These are phyloP conservation scores for Boletus vinaceobasis DNA, from an alignment of 768 basidiomycete species.

Conservation along the genomic window DNA sequence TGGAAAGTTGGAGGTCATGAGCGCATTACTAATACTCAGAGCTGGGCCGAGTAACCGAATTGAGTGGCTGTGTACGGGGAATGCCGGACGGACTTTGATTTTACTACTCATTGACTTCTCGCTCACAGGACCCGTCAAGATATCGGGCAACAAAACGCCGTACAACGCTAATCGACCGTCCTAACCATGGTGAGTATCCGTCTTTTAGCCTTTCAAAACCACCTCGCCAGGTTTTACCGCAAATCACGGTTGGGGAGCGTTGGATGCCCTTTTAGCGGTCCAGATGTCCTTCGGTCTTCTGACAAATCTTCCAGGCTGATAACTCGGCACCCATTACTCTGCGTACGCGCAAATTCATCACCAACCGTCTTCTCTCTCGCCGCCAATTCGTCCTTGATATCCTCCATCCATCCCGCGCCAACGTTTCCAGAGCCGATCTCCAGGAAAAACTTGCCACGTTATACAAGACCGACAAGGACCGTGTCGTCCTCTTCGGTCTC, in stretches of 20 bases:
- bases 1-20: conserved; percentile 18
- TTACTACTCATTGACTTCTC: conserved; percentile 1
- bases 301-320: conserved; percentile 55
- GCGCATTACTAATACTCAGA: not conserved
- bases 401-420: conserved; percentile 92
- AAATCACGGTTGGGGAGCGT: conserved; percentile 7
- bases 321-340: conserved; percentile 85
- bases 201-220: conserved; percentile 5
- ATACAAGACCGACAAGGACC: conserved; percentile 90
- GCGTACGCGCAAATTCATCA: conserved; percentile 98
- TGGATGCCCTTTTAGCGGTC: conserved; percentile 25
- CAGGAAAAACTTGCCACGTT: conserved; percentile 86
- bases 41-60: not conserved
- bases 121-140: conserved; percentile 24
- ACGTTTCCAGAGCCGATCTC: conserved; percentile 90
- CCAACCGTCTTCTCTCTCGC: conserved; percentile 94
- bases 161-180: conserved; percentile 14
- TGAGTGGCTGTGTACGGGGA: conserved; percentile 38
- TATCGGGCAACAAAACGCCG: conserved; percentile 26
- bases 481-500: conserved; percentile 93
- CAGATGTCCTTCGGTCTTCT: conserved; percentile 22
- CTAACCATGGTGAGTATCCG: conserved; percentile 37
- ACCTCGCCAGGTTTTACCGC: conserved; percentile 2
- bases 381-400: conserved; percentile 95
- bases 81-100: conserved; percentile 40